phyloP scores from a whole-genome alignment of 176 grass and related monocot species.

The Bothriochloa decipiens region DNA sequence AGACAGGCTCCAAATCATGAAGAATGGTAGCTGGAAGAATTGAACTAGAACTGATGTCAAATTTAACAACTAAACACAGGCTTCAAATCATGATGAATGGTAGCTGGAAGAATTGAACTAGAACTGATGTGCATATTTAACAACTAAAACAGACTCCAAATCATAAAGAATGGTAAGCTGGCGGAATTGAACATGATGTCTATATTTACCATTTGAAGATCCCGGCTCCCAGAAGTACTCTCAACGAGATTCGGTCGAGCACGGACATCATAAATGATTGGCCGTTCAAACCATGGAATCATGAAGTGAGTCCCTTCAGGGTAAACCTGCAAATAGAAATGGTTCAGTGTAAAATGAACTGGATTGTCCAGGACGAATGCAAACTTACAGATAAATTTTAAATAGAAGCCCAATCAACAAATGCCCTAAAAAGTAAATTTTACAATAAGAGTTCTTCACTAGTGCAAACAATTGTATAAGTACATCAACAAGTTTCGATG shows the following conservation, averaged over 20 bases:
- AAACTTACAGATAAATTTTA: background rate
- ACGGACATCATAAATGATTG: slow-evolving; percentile 93
- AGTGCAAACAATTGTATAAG: background rate
- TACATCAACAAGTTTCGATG: background rate
- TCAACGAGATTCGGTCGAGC: slow-evolving; percentile 88
- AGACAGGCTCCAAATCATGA: background rate
- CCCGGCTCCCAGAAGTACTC: slow-evolving; percentile 88
- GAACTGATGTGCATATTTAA: too few species aligned
- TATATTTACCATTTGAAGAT: slow-evolving; percentile 85
- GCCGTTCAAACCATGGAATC: slow-evolving; percentile 87
- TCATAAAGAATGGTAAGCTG: too few species aligned
- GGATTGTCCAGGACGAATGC: background rate
- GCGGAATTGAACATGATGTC: background rate
- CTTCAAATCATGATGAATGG: background rate
- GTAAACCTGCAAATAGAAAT: slow-evolving; percentile 59
- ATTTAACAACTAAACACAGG: slow-evolving; percentile 21
- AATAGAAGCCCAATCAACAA: slow-evolving; percentile 2
- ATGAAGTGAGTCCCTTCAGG: slow-evolving; percentile 91
- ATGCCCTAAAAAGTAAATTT: background rate
- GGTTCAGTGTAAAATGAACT: background rate
- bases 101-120: background rate
- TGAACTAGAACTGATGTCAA: background rate
- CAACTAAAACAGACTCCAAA: background rate
- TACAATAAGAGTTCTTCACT: background rate
- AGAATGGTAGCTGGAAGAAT: too few species aligned